Percentiles rank a stretch among this genome's conserved stretches.
Evolutionary conservation across 176 grass and related monocot genomes (phyloP).

Genomic region (Hordeum marinum): DNA sequence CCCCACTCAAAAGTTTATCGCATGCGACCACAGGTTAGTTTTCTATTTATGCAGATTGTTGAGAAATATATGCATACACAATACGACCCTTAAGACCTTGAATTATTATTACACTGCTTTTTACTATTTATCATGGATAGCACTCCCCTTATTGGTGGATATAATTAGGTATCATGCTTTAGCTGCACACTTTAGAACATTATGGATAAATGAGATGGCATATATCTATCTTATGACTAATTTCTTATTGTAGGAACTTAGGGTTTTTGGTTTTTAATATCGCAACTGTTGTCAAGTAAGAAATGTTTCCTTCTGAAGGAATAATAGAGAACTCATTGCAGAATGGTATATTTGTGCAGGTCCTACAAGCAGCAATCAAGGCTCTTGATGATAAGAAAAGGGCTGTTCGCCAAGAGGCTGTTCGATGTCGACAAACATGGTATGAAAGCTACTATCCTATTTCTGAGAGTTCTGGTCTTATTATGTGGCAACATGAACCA

Average conservation of each 20-base stretch:
- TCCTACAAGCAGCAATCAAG: slow-evolving; percentile 62
- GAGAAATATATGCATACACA: slow-evolving; percentile 16
- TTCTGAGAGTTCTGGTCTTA: too few species aligned
- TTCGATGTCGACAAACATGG: slow-evolving; percentile 86
- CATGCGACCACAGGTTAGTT: slow-evolving; percentile 56
- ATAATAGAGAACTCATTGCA: slow-evolving; percentile 20
- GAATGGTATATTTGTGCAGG: slow-evolving; percentile 32
- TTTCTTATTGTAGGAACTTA: slow-evolving; percentile 7
- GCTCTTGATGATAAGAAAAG: slow-evolving; percentile 89
- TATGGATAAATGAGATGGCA: background rate
- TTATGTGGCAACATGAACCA: too few species aligned
- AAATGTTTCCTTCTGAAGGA: background rate
- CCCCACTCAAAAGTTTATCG: slow-evolving; percentile 88
- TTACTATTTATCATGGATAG: background rate
- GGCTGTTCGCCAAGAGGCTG: slow-evolving; percentile 75
- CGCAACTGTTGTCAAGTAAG: background rate
- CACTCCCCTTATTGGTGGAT: background rate
- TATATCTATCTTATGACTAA: slow-evolving; percentile 17
- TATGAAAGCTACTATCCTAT: slow-evolving; percentile 26
- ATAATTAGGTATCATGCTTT: background rate
- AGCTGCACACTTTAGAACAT: background rate
- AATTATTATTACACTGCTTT: background rate
- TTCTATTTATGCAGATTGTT: slow-evolving; percentile 24
- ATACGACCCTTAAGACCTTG: background rate
- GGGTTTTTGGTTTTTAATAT: background rate